A percentile compares a stretch with the other conserved stretches of the same genome.
These are phyloP conservation scores for Cicer arietinum DNA, from an alignment of 306 rosid genomes.

Conservation along the genomic window DNA sequence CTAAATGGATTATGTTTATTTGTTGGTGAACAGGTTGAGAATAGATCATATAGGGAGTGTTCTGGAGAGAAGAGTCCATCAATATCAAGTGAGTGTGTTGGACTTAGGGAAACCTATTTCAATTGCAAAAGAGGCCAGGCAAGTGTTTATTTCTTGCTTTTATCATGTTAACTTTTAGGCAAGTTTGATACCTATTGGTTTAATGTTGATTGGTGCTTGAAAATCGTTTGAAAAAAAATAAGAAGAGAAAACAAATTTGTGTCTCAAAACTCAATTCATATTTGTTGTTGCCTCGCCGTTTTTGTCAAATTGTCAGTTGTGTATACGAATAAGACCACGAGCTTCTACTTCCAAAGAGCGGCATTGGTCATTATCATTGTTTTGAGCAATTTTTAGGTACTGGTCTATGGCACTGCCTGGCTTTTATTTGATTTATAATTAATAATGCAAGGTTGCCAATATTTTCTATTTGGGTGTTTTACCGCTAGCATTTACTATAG, in stretches of 20 bases:
- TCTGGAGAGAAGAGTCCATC: constrained; percentile 89
- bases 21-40: constrained; percentile 65
- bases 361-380: no score
- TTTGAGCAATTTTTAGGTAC: no score
- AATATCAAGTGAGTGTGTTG: constrained; percentile 85
- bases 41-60: constrained; percentile 71
- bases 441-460: background rate
- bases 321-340: no score
- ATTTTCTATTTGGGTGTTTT: background rate
- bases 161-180: background rate
- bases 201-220: no score
- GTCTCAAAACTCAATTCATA: no score
- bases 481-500: background rate
- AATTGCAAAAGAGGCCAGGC: constrained; percentile 99
- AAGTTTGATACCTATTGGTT: no score
- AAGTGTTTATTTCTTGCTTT: constrained; percentile 40
- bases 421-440: background rate
- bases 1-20: constrained; percentile 18
- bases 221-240: no score
- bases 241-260: no score
- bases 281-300: no score
- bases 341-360: no score
- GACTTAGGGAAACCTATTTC: constrained; percentile 95
- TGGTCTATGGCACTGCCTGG: no score
- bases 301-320: no score